A percentile compares a stretch with the other conserved stretches of the same genome.
Conservation (phyloP, 2,329 filamentous ascomycete genomes). For the Diaporthe amygdali region DNA sequence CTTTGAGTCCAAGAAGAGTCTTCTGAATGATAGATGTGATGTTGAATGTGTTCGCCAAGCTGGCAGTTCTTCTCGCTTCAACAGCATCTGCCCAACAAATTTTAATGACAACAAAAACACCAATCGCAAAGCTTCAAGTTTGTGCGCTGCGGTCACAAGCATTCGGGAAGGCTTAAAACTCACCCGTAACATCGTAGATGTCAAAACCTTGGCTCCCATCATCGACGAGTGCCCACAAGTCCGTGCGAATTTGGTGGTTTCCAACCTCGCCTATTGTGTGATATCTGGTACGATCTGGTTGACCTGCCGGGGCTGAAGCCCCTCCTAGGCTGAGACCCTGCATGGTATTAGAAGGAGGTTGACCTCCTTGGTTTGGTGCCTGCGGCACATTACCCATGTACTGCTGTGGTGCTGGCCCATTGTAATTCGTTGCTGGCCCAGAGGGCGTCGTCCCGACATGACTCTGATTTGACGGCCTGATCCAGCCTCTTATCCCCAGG, state of each 20-base stretch:
- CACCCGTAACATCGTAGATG: neutral
- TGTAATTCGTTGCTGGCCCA: neutral
- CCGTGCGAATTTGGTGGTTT: neutral
- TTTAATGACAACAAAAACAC: neutral
- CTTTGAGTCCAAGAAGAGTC: neutral
- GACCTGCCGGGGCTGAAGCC: neutral
- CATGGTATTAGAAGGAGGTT: neutral
- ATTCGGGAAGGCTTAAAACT: neutral
- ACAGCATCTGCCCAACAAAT: neutral
- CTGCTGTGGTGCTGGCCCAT: neutral
- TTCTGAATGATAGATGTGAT: neutral
- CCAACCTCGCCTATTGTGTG: neutral
- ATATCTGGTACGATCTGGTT: neutral
- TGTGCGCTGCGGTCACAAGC: fast-evolving
- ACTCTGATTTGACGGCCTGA: neutral
- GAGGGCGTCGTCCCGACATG: neutral
- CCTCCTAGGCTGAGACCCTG: neutral
- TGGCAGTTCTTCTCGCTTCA: neutral
- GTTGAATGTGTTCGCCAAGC: neutral
- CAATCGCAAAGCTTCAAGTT: too few species aligned
- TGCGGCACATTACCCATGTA: neutral
- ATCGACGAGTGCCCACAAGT: neutral
- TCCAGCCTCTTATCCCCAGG: neutral
- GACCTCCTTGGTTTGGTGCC: too few species aligned
- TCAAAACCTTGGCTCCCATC: neutral